Evolutionary conservation across 495 filamentous ascomycete genomes (phyloP), one percentile per base, ranked within the genome.

Genomic region (Penicillium psychrofluorescens): DNA sequence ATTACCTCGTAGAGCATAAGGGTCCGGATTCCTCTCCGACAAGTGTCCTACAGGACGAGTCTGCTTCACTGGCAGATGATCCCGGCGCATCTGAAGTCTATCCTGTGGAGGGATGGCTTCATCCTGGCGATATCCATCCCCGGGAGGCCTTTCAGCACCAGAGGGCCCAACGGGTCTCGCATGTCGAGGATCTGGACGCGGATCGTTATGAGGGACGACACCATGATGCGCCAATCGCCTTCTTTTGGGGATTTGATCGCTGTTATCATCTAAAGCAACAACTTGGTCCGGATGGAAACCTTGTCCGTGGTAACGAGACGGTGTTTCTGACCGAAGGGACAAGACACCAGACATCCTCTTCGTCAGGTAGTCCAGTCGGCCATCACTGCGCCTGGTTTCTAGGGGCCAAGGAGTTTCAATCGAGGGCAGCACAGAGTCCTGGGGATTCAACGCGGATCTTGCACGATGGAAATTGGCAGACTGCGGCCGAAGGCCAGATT

Each of bases 391-490:
- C 43, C 56, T 58, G 45, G 36, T 56, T 29, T 67, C 61, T 32
- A 36, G 27, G 12, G 61, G 48, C 32, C 57, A 44, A 33, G 61
- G 47, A 39, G 38, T 48, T 46, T 72, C 69, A 45, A 72, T 67
- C 33, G 69, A 72, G 12, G 69, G 69, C 8, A 72, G 48, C 31
- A 55, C 53, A 35, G 44, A 52, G 29, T 68, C 63, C 52, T 66
- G 62, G 35, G 52, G 50, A 30, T 53, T 52, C 36, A 38, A 27
- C 29, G 33, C 54, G 38, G 51, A 34, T 29, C 57, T 49, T 43
- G 38, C 39, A 40, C 50, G 51, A 41, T 43, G 46, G 29, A 52
- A 40, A 30, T 37, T 42, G n/a, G 45, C 37, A 14, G 48, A 7
- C 35, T 51, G 55, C 40, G 48, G 34, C 29, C 43, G 45, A 15